These are phyloP conservation scores for Crithidia brevicula DNA, from an alignment of 208 protist species.

Conservation along the genomic window DNA sequence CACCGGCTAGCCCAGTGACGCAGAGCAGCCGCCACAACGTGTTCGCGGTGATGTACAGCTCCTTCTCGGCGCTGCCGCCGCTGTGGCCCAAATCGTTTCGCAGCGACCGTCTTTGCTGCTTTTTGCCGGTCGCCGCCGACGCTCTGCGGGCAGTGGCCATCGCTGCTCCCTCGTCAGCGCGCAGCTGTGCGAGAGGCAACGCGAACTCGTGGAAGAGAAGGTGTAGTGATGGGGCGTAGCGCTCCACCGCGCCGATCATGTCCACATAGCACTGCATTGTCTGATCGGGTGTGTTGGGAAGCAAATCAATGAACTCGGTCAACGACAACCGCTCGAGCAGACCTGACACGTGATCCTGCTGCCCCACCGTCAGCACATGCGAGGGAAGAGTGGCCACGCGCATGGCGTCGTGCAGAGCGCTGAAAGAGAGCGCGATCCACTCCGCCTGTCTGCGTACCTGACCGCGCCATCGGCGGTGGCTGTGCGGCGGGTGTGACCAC, in stretches of 20 bases:
- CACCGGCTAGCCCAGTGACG: conserved; percentile 56
- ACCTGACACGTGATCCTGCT: conserved; percentile 51
- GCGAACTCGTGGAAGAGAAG: conserved; percentile 62
- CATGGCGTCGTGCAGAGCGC: conserved; percentile 67
- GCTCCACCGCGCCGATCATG: conserved; percentile 56
- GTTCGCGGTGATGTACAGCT: conserved; percentile 46
- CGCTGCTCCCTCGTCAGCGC: conserved; percentile 3
- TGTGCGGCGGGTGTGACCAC: conserved; percentile 67
- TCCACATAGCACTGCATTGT: conserved; percentile 51
- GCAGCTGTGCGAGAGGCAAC: conserved; percentile 22
- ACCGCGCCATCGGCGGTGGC: conserved; percentile 51
- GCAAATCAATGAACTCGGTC: conserved; percentile 56
- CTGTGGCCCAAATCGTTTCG: background rate
- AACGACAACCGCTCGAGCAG: conserved; percentile 56
- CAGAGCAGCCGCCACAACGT: conserved; percentile 69
- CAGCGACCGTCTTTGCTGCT: no score
- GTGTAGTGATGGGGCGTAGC: conserved; percentile 50
- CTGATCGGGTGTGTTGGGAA: conserved; percentile 39
- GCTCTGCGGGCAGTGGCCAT: background rate
- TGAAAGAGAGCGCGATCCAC: conserved; percentile 80
- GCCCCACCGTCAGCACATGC: conserved; percentile 41
- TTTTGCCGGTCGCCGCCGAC: no score
- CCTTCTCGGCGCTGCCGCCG: background rate
- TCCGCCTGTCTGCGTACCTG: conserved; percentile 57
- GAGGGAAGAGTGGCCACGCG: conserved; percentile 28